Base-by-base conservation (phyloP, 139 green algal genomes). In the Micractinium sp. region DNA sequence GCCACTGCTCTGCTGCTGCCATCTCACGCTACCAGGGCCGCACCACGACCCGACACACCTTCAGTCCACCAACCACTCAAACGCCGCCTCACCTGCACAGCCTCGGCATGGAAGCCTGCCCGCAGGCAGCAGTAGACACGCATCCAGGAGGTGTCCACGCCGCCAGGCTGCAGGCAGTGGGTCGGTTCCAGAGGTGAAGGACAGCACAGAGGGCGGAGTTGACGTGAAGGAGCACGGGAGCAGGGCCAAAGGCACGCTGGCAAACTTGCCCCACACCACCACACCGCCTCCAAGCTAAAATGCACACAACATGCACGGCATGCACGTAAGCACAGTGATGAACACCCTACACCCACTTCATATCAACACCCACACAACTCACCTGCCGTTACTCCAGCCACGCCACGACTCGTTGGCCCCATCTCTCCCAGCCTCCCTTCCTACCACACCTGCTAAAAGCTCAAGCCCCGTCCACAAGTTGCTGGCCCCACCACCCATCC, bases 51-150 rank as follows among this genome's bases (percentile, higher is more conserved):
- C 9, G 47, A 5, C 47, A 56, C 47, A 56, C 47, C 47, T 5
- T 56, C 47, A 56, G 2, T 2, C 67, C 53, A 39, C 80, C 39
- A 7, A 14, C 20, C 38, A 88, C 90, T 9, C 86, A 73, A 35
- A 82, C 23, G 60, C 87, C 13, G 33, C 3, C 91, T 75, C 73
- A 95, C 94, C 56, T 92, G 81, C 22, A 93, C 82, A 2, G 96
- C 96, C 33, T 95, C 92, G 39, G 92, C 86, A 31, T 90, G 67
- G 86, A 93, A 95, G 61, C 95, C 96, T 35, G 93, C 93, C 36
- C 96, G 92, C 35, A 98, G 92, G 90, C 89, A 93, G 82, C 91
- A 94, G 91, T 94, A 98, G 79, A 98, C 88, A 90, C 95, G 90
- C n/a, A 88, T 90, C 94, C 95, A 97, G 19, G 90, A 90, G 35